Evolutionary conservation across 257 asterid genomes (phyloP).

Genomic region (Pogostemon cablin): DNA sequence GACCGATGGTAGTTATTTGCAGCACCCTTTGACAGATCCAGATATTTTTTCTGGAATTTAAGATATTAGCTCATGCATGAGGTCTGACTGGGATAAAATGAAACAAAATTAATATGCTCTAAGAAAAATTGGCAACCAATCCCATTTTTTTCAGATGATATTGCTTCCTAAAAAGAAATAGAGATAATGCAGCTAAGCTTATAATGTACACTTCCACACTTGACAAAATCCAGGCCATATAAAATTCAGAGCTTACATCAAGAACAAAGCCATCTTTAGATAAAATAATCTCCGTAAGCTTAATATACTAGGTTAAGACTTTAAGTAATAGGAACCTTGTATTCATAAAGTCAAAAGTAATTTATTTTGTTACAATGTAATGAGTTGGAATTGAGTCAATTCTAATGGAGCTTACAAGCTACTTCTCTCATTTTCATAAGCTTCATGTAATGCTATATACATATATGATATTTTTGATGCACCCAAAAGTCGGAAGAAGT

Average conservation of each 20-base stretch:
- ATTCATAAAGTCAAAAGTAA: slow-evolving; percentile 7
- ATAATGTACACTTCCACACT: not conserved
- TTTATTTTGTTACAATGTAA: slow-evolving; percentile 6
- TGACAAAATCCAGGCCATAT: slow-evolving; percentile 7
- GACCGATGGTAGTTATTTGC: slow-evolving; percentile 93
- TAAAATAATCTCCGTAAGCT: slow-evolving; percentile 28
- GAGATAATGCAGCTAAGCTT: slow-evolving; percentile 18
- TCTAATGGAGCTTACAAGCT: slow-evolving; percentile 18
- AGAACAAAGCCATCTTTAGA: slow-evolving; percentile 19
- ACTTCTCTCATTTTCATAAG: slow-evolving; percentile 12
- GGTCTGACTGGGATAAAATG: slow-evolving; percentile 14
- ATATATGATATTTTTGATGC: not conserved
- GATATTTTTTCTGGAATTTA: slow-evolving; percentile 72
- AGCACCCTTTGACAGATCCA: slow-evolving; percentile 95
- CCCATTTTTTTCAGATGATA: slow-evolving; percentile 29
- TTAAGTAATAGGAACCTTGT: slow-evolving; percentile 13
- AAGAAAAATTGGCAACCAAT: slow-evolving; percentile 26
- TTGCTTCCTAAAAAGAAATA: slow-evolving; percentile 16
- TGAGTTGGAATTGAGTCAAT: slow-evolving; percentile 3
- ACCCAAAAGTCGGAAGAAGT: slow-evolving; percentile 23
- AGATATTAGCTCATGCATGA: slow-evolving; percentile 30
- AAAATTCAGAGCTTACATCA: slow-evolving; percentile 1
- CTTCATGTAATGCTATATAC: slow-evolving; percentile 4
- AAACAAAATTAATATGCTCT: slow-evolving; percentile 25
- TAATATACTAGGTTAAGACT: not conserved